Percentiles rank a stretch among this genome's conserved stretches.
These are phyloP conservation scores for Macrolepiota fuliginosa DNA, from an alignment of 768 basidiomycete genomes.

Conservation along the genomic window DNA sequence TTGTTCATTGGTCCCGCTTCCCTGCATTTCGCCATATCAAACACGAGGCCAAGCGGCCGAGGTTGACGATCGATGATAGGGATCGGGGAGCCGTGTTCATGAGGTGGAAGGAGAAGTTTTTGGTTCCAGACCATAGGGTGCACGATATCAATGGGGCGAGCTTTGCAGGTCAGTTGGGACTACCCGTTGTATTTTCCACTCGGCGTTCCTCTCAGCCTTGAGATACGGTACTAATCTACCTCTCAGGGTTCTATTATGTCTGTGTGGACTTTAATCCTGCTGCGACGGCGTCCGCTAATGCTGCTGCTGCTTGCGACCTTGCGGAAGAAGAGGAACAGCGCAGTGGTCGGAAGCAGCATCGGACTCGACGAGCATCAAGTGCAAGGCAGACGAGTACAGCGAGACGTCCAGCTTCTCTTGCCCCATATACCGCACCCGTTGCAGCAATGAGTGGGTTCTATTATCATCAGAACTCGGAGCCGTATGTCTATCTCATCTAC, in stretches of 20 bases:
- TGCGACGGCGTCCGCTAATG: conserved; percentile 22
- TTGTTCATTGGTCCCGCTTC: conserved; percentile 94
- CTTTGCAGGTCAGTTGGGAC: conserved; percentile 72
- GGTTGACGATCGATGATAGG: conserved; percentile 73
- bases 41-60: conserved; percentile 74
- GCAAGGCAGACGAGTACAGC: conserved; percentile 38
- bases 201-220: not conserved
- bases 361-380: conserved; percentile 46
- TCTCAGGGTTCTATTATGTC: conserved; percentile 90
- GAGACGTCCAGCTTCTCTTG: conserved; percentile 33
- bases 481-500: conserved; percentile 49
- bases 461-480: conserved; percentile 90
- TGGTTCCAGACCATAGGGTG: conserved; percentile 93
- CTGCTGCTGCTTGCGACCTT: conserved; percentile 9
- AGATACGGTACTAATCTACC: not conserved
- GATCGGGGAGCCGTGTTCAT: conserved; percentile 87
- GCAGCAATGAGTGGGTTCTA: conserved; percentile 91
- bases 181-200: not conserved
- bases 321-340: conserved; percentile 2
- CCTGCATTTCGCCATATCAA: conserved; percentile 84
- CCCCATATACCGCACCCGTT: conserved; percentile 46
- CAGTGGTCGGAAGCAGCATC: conserved; percentile 21
- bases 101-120: conserved; percentile 95
- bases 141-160: conserved; percentile 94
- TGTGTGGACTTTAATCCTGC: conserved; percentile 87